phyloP scores from a whole-genome alignment of 1,284 basidiomycete species.

The Trametes versicolor region DNA sequence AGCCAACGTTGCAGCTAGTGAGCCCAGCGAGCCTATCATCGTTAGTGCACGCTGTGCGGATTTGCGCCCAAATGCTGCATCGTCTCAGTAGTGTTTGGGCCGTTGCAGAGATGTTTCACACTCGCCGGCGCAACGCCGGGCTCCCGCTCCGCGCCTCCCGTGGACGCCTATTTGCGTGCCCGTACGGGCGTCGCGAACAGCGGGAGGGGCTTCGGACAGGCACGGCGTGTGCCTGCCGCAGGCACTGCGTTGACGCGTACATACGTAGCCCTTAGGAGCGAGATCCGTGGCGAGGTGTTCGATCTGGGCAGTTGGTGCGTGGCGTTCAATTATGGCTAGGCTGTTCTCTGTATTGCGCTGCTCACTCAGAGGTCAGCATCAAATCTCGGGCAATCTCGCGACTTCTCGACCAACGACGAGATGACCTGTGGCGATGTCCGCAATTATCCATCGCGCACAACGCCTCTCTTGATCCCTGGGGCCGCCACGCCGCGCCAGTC shows the following conservation, averaged over 20 bases:
- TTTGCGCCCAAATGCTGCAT: neutral
- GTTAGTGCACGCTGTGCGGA: neutral
- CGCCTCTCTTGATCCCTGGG: conserved; percentile 19
- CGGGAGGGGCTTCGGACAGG: neutral
- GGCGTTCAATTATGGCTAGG: neutral
- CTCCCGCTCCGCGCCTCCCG: neutral
- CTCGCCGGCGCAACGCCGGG: conserved; percentile 3
- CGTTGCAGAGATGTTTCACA: conserved; percentile 9
- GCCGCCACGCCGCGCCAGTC: neutral
- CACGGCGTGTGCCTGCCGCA: conserved; percentile 6
- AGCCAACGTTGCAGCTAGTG: neutral
- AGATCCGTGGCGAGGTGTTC: neutral
- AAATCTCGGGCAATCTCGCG: conserved; percentile 2
- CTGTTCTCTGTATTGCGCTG: neutral
- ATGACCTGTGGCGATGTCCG: neutral
- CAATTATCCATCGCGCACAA: conserved; percentile 3
- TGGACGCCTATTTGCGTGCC: neutral
- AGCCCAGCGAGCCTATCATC: neutral
- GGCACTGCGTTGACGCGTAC: neutral
- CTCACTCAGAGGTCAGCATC: neutral
- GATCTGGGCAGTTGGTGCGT: neutral
- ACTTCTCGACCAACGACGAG: neutral
- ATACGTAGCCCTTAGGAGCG: neutral
- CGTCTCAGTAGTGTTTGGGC: conserved; percentile 10
- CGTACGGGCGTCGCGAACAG: neutral